phyloP scores from a whole-genome alignment of 2,329 filamentous ascomycete genomes.

The Cadophora malorum region DNA sequence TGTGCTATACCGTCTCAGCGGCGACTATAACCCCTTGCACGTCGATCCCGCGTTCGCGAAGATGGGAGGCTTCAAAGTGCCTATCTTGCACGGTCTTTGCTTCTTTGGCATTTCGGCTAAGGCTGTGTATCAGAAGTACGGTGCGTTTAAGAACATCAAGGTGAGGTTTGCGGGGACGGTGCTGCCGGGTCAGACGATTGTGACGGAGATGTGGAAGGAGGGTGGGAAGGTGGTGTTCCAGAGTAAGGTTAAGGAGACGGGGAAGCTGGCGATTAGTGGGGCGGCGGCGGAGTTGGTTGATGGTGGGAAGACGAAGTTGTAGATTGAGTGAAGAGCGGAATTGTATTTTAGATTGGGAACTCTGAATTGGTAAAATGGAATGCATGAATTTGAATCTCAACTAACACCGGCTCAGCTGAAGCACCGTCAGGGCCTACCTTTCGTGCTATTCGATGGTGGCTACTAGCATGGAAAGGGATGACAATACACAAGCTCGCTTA shows the following conservation, averaged over 20 bases:
- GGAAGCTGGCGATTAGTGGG: constrained; percentile 83
- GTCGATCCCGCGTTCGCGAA: constrained; percentile 94
- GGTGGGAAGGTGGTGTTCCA: constrained; percentile 82
- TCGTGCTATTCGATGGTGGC: background rate
- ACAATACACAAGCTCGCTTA: background rate
- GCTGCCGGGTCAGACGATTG: constrained; percentile 84
- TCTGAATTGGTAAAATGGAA: background rate
- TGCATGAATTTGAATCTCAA: background rate
- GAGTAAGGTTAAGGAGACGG: constrained; percentile 88
- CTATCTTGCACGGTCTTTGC: constrained; percentile 97
- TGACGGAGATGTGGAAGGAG: constrained; percentile 95
- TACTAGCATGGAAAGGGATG: background rate
- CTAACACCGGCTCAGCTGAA: background rate
- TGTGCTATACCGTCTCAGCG: constrained; percentile 88
- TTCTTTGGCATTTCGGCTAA: constrained; percentile 92
- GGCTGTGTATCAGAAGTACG: constrained; percentile 85
- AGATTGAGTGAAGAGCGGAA: background rate
- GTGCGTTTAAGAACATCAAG: constrained; percentile 88
- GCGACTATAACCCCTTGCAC: constrained; percentile 96
- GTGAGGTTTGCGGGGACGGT: constrained; percentile 89
- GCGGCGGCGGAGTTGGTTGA: constrained; percentile 76
- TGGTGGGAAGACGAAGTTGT: constrained; percentile 32
- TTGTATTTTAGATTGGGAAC: constrained; percentile 13
- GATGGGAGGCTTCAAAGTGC: constrained; percentile 91
- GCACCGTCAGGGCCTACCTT: background rate